phyloP scores from a whole-genome alignment of 306 rosid genomes.

The Vigna unguiculata region DNA sequence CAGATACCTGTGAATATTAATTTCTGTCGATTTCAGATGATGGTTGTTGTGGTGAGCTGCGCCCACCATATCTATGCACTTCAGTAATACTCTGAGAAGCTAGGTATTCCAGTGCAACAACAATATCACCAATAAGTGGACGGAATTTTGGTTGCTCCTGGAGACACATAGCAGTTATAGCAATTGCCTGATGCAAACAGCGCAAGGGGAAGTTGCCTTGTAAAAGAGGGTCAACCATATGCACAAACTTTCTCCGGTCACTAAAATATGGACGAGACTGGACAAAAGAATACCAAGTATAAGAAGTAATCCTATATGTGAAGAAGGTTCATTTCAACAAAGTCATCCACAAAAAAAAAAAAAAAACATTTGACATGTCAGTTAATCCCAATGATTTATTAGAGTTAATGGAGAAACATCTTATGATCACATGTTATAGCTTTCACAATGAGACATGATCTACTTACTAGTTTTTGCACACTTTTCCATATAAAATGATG shows the following conservation, averaged over 20 bases:
- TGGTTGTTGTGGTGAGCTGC: constrained; percentile 40
- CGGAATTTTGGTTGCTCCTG: constrained; percentile 92
- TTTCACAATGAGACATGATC: constrained; percentile 7
- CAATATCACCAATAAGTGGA: constrained; percentile 86
- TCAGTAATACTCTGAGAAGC: constrained; percentile 64
- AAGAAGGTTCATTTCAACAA: constrained; percentile 4
- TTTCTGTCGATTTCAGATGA: constrained; percentile 44
- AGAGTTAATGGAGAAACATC: constrained; percentile 14
- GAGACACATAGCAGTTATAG: constrained; percentile 94
- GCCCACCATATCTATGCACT: constrained; percentile 29
- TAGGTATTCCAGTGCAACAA: constrained; percentile 91
- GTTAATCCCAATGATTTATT: constrained; percentile 29
- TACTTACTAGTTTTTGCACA: constrained; percentile 1
- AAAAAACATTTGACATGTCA: background rate
- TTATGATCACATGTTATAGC: background rate
- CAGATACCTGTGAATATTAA: constrained; percentile 42
- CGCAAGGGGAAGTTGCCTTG: constrained; percentile 79
- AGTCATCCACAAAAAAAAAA: constrained; percentile 26
- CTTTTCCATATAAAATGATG: constrained; percentile 3
- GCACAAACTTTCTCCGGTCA: constrained; percentile 52
- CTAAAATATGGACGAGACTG: constrained; percentile 69
- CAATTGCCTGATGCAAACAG: constrained; percentile 94
- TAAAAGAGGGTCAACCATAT: constrained; percentile 76
- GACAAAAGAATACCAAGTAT: constrained; percentile 2
- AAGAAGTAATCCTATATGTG: constrained; percentile 14